A percentile compares a stretch with the other conserved stretches of the same genome.
Conservation (phyloP, 2,329 filamentous ascomycete genomes). For the Xylaria sp. region DNA sequence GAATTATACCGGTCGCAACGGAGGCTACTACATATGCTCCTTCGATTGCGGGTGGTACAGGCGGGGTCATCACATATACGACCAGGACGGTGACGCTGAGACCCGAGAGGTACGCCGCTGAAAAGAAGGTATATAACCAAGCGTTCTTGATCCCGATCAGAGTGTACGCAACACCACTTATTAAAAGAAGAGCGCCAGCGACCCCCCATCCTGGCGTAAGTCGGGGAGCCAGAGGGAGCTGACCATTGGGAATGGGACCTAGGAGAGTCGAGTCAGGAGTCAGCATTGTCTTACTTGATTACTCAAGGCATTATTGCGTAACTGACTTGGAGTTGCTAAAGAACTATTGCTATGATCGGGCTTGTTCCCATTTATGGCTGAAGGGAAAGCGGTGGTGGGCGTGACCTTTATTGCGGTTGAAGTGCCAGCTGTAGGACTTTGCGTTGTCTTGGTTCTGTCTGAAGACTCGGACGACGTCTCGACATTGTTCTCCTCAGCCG, state of each 20-base stretch:
- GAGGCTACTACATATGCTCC: slow-evolving; percentile 87
- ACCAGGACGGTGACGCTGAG: slow-evolving; percentile 84
- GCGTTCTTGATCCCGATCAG: slow-evolving; percentile 85
- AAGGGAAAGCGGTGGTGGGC: slow-evolving; percentile 44
- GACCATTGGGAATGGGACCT: slow-evolving; percentile 61
- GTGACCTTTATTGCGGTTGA: slow-evolving; percentile 35
- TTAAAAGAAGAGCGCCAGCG: slow-evolving; percentile 79
- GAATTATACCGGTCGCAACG: slow-evolving; percentile 75
- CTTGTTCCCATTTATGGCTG: slow-evolving; percentile 50
- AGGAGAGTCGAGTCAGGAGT: slow-evolving; percentile 24
- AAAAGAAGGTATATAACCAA: slow-evolving; percentile 83
- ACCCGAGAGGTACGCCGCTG: slow-evolving; percentile 77
- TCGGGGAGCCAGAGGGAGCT: slow-evolving; percentile 76
- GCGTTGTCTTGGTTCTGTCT: slow-evolving; percentile 23
- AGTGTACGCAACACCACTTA: slow-evolving; percentile 75
- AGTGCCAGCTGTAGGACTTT: slow-evolving; percentile 18
- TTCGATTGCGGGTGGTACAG: slow-evolving; percentile 79
- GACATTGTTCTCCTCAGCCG: slow-evolving; percentile 31
- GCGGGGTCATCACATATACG: slow-evolving; percentile 86
- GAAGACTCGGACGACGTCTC: slow-evolving; percentile 36
- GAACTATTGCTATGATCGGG: slow-evolving; percentile 39
- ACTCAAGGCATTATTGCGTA: background rate
- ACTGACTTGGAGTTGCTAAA: slow-evolving; percentile 43
- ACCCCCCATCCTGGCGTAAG: slow-evolving; percentile 87
- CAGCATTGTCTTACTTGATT: slow-evolving; percentile 6